phyloP scores from a whole-genome alignment of 2,329 filamentous ascomycete genomes.

The Sordariomycetes sp. region DNA sequence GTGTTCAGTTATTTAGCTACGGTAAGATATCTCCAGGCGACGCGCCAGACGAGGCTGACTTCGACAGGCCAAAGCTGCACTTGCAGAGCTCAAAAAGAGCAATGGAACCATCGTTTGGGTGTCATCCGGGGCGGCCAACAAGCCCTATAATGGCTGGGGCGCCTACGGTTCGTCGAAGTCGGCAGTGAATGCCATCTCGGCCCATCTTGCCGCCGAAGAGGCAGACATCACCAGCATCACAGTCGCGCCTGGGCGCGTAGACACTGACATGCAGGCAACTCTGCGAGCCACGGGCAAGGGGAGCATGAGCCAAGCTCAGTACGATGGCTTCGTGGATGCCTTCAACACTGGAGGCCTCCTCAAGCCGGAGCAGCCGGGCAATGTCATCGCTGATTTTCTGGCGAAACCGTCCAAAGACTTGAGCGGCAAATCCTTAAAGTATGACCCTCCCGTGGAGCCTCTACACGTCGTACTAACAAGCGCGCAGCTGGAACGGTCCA shows the following conservation, averaged over 20 bases:
- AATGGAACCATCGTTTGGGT: constrained; percentile 68
- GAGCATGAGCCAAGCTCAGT: constrained; percentile 44
- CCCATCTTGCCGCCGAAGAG: constrained; percentile 69
- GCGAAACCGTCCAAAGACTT: constrained; percentile 55
- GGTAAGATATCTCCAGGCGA: constrained; percentile 36
- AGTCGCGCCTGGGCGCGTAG: constrained; percentile 70
- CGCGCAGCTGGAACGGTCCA: constrained; percentile 24
- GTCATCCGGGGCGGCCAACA: constrained; percentile 67
- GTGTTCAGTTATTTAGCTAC: constrained; percentile 76
- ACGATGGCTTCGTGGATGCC: constrained; percentile 59
- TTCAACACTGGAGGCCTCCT: constrained; percentile 65
- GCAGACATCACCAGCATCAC: constrained; percentile 63
- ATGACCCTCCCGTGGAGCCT: constrained; percentile 14
- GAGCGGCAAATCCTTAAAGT: constrained; percentile 69
- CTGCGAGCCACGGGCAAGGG: constrained; percentile 54
- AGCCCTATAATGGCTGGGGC: constrained; percentile 64
- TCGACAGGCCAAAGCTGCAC: constrained; percentile 57
- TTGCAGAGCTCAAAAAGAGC: constrained; percentile 58
- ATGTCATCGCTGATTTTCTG: constrained; percentile 75
- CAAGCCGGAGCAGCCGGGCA: constrained; percentile 73
- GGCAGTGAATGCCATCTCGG: constrained; percentile 69
- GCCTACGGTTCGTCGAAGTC: constrained; percentile 79
- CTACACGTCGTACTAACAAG: constrained; percentile 7
- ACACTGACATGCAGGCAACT: constrained; percentile 84
- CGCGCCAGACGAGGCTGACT: constrained; percentile 4